Evolutionary conservation across 768 basidiomycete species (phyloP), one percentile per base, ranked within the genome.

Genomic region (Tephrocybe sp.): DNA sequence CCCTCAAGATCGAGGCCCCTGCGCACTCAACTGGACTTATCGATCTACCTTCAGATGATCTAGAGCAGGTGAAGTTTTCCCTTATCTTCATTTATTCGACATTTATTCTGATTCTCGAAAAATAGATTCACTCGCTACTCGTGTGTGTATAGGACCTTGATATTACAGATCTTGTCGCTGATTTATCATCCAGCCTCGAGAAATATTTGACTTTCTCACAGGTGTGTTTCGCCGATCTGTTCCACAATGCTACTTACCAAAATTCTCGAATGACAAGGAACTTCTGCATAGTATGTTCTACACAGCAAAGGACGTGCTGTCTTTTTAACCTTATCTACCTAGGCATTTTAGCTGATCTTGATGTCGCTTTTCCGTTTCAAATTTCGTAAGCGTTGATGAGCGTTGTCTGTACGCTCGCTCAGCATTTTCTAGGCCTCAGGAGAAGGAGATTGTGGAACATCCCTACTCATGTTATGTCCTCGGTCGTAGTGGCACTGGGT

Each of bases 401-500:
- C 26, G 7, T 34, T 34, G 16, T 4, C 26, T 47, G 13, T 30
- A 4, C 26, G 40, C 12, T 48, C 15, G 15, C 34, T 0, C 44
- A 76, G 76, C 6, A n/a, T n/a, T n/a, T n/a, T n/a, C n/a, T n/a
- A n/a, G n/a, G n/a, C 62, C 75, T 0, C 67, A 74, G 37, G 82
- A 87, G 57, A 73, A 74, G 55, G 69, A 65, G 53, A 83, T 87
- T 11, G 76, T 86, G 13, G 77, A 86, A 36, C 77, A 86, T 55
- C 67, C 69, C 0, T 67, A 74, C 5, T 85, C 85, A 0, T 86
- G 82, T 52, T 86, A 81, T 60, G 83, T 87, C 25, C 61, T 86
- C 8, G 85, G 87, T 0, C 71, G 87, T 21, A 87, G 86, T 57
- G 87, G 87, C 2, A 89, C 87, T 0, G 87, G 87, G 87, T 86